These are phyloP conservation scores for Phialocephala sp. DNA, from an alignment of 2,329 filamentous ascomycete species.

Conservation along the genomic window DNA sequence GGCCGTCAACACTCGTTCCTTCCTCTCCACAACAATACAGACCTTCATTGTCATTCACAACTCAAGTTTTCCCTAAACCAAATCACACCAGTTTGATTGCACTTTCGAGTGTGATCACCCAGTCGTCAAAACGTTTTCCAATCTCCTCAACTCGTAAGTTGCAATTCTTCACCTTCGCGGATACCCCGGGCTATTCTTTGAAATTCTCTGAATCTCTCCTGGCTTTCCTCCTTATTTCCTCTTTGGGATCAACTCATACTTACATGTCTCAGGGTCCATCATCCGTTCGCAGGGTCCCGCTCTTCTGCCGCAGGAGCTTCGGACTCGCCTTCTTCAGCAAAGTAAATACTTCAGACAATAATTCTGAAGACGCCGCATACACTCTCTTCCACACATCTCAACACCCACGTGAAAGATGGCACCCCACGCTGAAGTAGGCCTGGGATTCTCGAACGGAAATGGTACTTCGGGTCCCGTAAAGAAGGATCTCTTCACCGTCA, in stretches of 20 bases:
- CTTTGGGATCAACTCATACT: conserved; percentile 9
- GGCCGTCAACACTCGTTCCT: conserved; percentile 16
- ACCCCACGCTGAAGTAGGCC: conserved; percentile 77
- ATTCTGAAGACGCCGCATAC: conserved; percentile 19
- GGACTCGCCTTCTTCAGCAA: conserved; percentile 62
- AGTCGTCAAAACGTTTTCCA: conserved; percentile 97
- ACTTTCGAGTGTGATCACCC: conserved; percentile 43
- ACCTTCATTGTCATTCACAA: conserved; percentile 2
- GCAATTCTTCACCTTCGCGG: too few relatives aligned
- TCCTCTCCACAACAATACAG: background rate
- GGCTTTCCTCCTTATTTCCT: background rate
- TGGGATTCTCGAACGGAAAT: conserved; percentile 66
- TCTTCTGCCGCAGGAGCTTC: conserved; percentile 86
- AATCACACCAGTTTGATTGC: conserved; percentile 35
- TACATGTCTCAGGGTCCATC: conserved; percentile 70
- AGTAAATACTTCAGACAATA: conserved; percentile 48
- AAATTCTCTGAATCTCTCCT: conserved; percentile 11
- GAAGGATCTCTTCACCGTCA: conserved; percentile 79
- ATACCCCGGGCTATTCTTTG: background rate
- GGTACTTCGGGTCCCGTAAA: conserved; percentile 58
- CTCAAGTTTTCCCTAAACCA: background rate
- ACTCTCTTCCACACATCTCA: conserved; percentile 21
- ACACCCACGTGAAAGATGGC: conserved; percentile 69
- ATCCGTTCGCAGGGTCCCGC: conserved; percentile 96
- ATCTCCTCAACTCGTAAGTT: conserved; percentile 88